A percentile compares a stretch with the other conserved stretches of the same genome.
phyloP scores from a whole-genome alignment of 257 asterid species.

The Voacanga thouarsii region DNA sequence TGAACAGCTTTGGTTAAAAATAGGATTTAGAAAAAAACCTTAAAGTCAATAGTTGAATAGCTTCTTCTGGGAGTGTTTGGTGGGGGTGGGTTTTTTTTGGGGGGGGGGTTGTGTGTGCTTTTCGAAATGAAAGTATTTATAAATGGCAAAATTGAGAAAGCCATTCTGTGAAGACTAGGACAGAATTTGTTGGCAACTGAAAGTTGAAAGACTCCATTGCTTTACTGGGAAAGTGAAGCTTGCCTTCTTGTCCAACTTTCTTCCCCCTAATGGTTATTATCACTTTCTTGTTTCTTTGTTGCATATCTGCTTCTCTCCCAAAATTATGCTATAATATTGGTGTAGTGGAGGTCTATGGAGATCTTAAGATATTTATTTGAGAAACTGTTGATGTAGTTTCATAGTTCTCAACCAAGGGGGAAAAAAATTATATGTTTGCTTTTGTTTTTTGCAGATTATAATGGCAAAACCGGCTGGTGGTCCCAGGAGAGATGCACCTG shows the following conservation, averaged over 20 bases:
- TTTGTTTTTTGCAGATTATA: constrained; percentile 36
- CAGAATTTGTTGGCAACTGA: not conserved
- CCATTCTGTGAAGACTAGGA: not conserved
- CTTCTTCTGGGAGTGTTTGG: too few species aligned
- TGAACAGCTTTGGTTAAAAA: not conserved
- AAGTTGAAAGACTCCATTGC: not conserved
- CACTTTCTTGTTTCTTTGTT: not conserved
- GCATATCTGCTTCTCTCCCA: not conserved
- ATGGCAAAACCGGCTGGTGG: constrained; percentile 65
- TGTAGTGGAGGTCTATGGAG: not conserved
- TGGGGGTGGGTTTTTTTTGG: too few species aligned
- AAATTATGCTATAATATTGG: not conserved
- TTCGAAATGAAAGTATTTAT: not conserved
- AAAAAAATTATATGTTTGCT: not conserved
- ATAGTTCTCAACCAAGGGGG: too few species aligned
- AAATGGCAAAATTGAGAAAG: not conserved
- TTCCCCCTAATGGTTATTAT: not conserved
- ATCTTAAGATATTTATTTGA: not conserved
- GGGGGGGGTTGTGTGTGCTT: too few species aligned
- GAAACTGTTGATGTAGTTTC: too few species aligned
- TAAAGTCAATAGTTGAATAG: too few species aligned
- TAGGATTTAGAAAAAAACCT: not conserved
- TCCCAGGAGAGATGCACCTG: constrained; percentile 34
- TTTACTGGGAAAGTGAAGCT: not conserved
- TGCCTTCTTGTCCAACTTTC: not conserved